Evolutionary conservation across 805 yeast genomes (phyloP).

Genomic region (Pichia californica): DNA sequence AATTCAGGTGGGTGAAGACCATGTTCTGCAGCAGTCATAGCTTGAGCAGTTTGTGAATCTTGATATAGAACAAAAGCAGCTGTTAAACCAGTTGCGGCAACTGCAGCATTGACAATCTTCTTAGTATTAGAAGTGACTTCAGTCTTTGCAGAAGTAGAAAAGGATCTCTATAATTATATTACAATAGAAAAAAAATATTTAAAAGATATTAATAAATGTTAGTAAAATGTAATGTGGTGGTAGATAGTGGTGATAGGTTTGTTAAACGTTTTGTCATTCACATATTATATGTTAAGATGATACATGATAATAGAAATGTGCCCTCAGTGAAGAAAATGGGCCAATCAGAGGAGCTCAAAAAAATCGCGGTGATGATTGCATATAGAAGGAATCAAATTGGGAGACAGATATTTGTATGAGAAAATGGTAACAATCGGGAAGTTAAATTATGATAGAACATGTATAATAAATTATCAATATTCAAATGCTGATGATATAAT

Average conservation of each 20-base stretch:
- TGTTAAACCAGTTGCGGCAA: slow-evolving; percentile 69
- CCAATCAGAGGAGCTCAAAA: slow-evolving; percentile 26
- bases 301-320: background rate
- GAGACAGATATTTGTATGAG: background rate
- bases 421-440: too few relatives aligned
- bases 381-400: slow-evolving; percentile 1
- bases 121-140: slow-evolving; percentile 33
- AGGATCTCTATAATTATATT: slow-evolving; percentile 31
- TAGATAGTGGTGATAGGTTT: background rate
- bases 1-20: slow-evolving; percentile 94
- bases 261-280: too few relatives aligned
- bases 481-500: too few relatives aligned
- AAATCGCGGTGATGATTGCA: slow-evolving; percentile 15
- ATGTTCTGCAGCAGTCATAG: slow-evolving; percentile 98
- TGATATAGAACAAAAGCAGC: slow-evolving; percentile 79
- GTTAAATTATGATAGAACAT: too few relatives aligned
- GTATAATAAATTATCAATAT: too few relatives aligned
- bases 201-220: slow-evolving; percentile 9
- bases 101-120: slow-evolving; percentile 54
- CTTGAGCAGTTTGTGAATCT: slow-evolving; percentile 81
- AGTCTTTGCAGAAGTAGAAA: slow-evolving; percentile 28
- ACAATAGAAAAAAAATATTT: background rate
- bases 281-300: too few relatives aligned
- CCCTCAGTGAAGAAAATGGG: slow-evolving; percentile 3
- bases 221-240: slow-evolving; percentile 7